Evolutionary conservation across 1,139 yeast genomes (phyloP).

Genomic region (Sugiyamaella paludigena): DNA sequence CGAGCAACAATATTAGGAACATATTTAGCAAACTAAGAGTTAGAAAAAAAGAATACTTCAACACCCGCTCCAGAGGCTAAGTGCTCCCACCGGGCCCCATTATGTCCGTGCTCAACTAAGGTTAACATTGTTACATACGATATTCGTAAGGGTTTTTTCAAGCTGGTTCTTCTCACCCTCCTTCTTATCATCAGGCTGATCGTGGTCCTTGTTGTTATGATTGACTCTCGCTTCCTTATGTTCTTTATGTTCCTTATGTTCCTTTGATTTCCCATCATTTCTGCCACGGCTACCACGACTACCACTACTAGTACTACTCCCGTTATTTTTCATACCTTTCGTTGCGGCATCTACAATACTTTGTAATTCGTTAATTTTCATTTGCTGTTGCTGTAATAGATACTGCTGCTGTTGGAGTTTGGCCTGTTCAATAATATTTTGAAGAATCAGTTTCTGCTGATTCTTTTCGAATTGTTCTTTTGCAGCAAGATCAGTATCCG

Average conservation of each 20-base stretch:
- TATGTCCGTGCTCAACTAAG: no score
- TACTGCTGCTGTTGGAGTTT: slow-evolving; percentile 8
- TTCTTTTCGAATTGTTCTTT: slow-evolving; percentile 30
- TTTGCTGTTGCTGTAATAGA: background rate
- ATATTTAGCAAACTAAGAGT: slow-evolving; percentile 62
- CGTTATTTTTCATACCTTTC: no score
- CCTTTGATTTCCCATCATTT: no score
- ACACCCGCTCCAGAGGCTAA: background rate
- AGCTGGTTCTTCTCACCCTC: background rate
- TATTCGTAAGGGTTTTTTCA: background rate
- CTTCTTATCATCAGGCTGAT: background rate
- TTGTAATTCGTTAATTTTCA: slow-evolving; percentile 14
- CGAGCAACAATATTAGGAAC: slow-evolving; percentile 78
- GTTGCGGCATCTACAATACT: slow-evolving; percentile 14
- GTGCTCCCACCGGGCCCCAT: background rate
- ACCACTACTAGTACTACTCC: no score
- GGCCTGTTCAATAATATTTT: slow-evolving; percentile 4
- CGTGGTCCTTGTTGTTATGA: no score
- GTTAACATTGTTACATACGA: background rate
- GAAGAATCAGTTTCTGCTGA: slow-evolving; percentile 18
- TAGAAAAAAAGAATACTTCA: slow-evolving; percentile 37
- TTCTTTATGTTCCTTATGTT: no score
- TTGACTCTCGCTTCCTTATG: no score
- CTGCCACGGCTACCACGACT: no score
- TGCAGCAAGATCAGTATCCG: slow-evolving; percentile 42